phyloP scores from a whole-genome alignment of 108 stramenopile species.

The Phaeodactylum tricornutum region DNA sequence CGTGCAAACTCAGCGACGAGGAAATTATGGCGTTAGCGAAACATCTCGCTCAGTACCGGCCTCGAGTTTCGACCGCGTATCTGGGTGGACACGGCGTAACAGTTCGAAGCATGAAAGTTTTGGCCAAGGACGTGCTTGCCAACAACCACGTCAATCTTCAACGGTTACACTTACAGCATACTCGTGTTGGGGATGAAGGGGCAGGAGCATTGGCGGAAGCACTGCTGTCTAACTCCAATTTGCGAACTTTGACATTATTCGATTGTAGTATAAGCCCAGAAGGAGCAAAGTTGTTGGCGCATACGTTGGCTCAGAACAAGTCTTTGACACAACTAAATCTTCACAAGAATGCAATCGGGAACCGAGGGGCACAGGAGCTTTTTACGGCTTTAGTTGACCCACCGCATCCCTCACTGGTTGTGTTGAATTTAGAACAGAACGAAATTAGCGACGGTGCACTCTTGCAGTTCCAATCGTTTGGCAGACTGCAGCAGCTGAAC shows the following conservation, averaged over 20 bases:
- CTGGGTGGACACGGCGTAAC: background rate
- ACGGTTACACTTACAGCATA: conserved; percentile 19
- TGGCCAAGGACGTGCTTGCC: background rate
- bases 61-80: background rate
- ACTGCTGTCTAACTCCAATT: conserved; percentile 6
- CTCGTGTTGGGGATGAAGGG: conserved; percentile 12
- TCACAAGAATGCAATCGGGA: conserved; percentile 38
- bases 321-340: conserved; percentile 41
- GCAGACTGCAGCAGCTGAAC: conserved; percentile 15
- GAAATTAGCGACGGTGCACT: conserved; percentile 11
- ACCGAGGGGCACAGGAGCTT: conserved; percentile 23
- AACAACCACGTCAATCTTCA: conserved; percentile 7
- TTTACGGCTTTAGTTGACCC: background rate
- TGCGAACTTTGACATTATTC: conserved; percentile 16
- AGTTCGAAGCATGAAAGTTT: background rate
- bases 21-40: conserved; percentile 16
- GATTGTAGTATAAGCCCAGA: conserved; percentile 9
- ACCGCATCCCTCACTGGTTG: conserved; percentile 7
- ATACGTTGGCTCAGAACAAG: conserved; percentile 17
- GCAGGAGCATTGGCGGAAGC: conserved; percentile 8
- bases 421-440: conserved; percentile 22
- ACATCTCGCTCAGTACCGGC: background rate
- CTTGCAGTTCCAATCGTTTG: background rate
- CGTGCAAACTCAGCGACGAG: conserved; percentile 21
- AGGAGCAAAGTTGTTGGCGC: conserved; percentile 22